Conservation (phyloP, 108 stramenopile genomes). For the Skeletonema grethae region DNA sequence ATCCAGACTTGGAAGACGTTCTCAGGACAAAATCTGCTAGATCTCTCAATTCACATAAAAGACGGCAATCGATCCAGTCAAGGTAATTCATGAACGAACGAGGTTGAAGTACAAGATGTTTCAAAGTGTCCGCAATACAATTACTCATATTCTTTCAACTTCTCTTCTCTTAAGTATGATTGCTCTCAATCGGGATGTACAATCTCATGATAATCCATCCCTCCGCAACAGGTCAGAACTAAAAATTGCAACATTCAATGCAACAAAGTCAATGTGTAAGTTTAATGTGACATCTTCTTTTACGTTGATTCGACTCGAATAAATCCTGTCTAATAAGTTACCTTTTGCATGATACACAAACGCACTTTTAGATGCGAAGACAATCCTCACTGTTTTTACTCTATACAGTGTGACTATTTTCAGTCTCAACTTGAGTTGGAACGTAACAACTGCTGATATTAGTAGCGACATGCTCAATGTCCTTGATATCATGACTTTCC, state of each 20-base stretch:
- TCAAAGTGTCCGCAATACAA: background rate
- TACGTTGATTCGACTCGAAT: background rate
- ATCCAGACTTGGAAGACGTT: background rate
- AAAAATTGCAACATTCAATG: background rate
- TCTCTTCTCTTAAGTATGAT: background rate
- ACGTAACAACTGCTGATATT: slow-evolving; percentile 35
- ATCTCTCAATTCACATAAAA: background rate
- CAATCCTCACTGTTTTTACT: slow-evolving; percentile 31
- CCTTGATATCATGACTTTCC: slow-evolving; percentile 37
- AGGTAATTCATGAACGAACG: background rate
- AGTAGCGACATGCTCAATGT: slow-evolving; percentile 13
- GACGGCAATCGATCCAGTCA: background rate
- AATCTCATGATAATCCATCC: background rate
- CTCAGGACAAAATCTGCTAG: background rate
- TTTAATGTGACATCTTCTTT: background rate
- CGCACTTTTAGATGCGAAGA: slow-evolving; percentile 8
- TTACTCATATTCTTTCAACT: background rate
- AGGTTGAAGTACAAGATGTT: background rate
- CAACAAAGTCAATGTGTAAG: slow-evolving; percentile 1
- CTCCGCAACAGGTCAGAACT: background rate
- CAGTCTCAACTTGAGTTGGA: slow-evolving; percentile 43
- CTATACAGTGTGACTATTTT: slow-evolving; percentile 34
- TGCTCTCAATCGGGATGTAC: background rate
- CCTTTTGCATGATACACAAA: slow-evolving; percentile 23
- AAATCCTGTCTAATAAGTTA: slow-evolving; percentile 13